Percentiles rank a stretch among this genome's conserved stretches.
These are phyloP conservation scores for Colletotrichum ledebouriae DNA, from an alignment of 2,329 filamentous ascomycete species.

Conservation along the genomic window DNA sequence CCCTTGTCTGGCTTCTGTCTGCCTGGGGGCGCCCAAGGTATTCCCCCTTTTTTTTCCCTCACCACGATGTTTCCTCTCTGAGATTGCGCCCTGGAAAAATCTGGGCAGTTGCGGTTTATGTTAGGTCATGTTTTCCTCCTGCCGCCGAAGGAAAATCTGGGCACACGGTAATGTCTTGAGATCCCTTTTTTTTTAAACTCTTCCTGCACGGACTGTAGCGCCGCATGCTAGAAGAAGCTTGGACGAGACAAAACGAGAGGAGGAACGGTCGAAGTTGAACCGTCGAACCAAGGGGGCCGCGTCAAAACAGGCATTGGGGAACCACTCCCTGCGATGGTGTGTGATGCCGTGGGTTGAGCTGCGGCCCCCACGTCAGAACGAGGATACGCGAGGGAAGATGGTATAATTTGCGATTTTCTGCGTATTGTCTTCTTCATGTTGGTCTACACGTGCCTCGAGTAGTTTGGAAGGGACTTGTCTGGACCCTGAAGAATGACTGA, in stretches of 20 bases:
- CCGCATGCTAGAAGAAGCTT: slow-evolving; percentile 31
- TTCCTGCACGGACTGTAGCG: slow-evolving; percentile 21
- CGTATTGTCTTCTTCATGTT: slow-evolving; percentile 1
- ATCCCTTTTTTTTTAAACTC: slow-evolving; percentile 1
- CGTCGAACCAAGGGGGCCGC: slow-evolving; percentile 7
- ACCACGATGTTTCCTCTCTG: background rate
- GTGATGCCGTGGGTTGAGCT: slow-evolving; percentile 32
- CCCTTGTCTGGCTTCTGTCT: slow-evolving; percentile 7
- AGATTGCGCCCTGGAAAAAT: background rate
- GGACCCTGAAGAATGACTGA: background rate
- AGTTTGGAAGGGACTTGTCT: background rate
- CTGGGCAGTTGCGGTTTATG: background rate
- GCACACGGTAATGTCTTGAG: slow-evolving; percentile 21
- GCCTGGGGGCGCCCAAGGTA: background rate
- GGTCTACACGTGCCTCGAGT: background rate
- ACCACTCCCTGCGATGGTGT: slow-evolving; percentile 37
- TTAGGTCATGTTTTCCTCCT: slow-evolving; percentile 15
- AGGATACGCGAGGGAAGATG: slow-evolving; percentile 6
- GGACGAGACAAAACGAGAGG: slow-evolving; percentile 2
- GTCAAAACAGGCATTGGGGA: slow-evolving; percentile 18
- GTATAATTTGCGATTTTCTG: background rate
- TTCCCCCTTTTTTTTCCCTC: background rate
- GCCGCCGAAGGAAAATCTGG: slow-evolving; percentile 11
- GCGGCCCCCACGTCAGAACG: background rate
- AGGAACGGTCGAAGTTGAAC: slow-evolving; percentile 9